phyloP scores from a whole-genome alignment of 768 basidiomycete genomes.

The Trametes punicea region DNA sequence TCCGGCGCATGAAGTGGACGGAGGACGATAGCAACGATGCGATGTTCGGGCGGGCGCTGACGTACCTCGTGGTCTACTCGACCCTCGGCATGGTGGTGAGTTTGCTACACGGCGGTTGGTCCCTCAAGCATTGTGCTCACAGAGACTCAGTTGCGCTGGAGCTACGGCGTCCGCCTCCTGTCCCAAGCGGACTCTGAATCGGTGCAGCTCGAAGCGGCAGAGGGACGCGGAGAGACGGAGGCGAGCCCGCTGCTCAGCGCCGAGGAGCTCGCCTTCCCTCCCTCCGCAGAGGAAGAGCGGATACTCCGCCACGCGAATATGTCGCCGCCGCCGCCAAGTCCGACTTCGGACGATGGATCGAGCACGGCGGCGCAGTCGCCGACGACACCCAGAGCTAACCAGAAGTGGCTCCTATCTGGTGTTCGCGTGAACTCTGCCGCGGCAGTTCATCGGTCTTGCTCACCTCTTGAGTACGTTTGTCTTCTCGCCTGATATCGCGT shows the following conservation, averaged over 20 bases:
- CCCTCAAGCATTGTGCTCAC: neutral
- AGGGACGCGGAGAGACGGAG: constrained; percentile 27
- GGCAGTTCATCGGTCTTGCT: no score
- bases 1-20: constrained; percentile 80
- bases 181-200: constrained; percentile 62
- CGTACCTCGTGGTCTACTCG: constrained; percentile 88
- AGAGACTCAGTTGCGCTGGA: constrained; percentile 88
- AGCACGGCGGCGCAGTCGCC: no score
- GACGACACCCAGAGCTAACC: no score
- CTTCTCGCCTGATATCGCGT: no score
- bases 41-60: constrained; percentile 89
- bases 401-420: no score
- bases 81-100: constrained; percentile 94
- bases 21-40: constrained; percentile 75
- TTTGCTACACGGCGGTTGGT: constrained; percentile 14
- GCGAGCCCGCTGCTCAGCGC: constrained; percentile 37
- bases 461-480: no score
- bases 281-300: constrained; percentile 22
- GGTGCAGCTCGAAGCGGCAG: constrained; percentile 25
- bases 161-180: constrained; percentile 83
- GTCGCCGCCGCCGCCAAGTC: no score
- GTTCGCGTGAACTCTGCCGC: no score
- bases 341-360: no score
- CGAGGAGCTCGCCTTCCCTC: constrained; percentile 27
- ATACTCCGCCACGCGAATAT: constrained; percentile 19